Evolutionary conservation across 495 filamentous ascomycete genomes (phyloP), one percentile per base, ranked within the genome.

Genomic region (Penicillium verhagenii): DNA sequence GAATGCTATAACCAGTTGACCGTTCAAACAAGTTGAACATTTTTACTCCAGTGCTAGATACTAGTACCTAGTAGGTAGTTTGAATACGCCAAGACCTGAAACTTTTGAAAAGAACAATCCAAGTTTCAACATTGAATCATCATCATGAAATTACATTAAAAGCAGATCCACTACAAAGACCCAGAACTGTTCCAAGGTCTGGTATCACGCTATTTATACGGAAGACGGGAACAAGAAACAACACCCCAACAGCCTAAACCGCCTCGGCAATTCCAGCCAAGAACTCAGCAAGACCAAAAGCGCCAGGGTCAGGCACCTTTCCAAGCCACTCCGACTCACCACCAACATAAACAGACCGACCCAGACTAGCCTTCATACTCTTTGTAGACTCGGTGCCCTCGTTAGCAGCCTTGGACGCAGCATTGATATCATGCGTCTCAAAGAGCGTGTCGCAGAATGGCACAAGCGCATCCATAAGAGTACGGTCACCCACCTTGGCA

Each of bases 271-370:
- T 54, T 0, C 92, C 94, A 50, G 79, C 72, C 69, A 96, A 85
- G 65, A 98, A 91, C 61, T 85, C 83, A 19, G 79, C 87, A 60
- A 96, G 73, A 35, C 90, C 95, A 79, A 83, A 88, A 21, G 94
- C 94, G 6, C 94, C 94, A 2, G 94, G 94, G 71, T 98, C 94
- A 9, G 93, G 92, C 7, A 97, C 84, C 60, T 90, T 82, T 16
- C 76, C 76, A 33, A 87, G 74, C 52, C 92, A 92, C 43, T 80
- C 75, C 60, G 89, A 82, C 50, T 87, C 79, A n/a, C 92, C 87
- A 35, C 91, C 92, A 54, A 98, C 86, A 73, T 98, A 98, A 13
- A 97, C 93, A 6, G 88, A 86, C 54, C 94, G 79, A 5, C 94
- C 94, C 24, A 98, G 72, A 60, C 84, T 92, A 29, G 94, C 89